Evolutionary conservation across 306 rosid genomes (phyloP).

Genomic region (Lagenaria siceraria): DNA sequence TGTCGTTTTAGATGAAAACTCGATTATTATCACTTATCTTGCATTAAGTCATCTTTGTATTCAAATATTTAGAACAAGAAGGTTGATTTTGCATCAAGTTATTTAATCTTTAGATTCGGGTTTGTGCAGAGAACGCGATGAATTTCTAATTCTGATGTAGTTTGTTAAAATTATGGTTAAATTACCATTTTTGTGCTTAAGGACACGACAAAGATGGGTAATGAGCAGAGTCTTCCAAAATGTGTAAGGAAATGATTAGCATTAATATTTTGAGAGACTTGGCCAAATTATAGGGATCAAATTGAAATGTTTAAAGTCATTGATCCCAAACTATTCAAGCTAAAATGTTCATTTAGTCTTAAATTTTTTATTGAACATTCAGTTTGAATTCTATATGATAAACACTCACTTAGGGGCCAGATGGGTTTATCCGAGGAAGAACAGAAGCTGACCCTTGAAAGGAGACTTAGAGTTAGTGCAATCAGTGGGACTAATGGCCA

Average conservation of each 20-base stretch:
- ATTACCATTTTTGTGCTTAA: not conserved
- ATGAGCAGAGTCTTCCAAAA: not conserved
- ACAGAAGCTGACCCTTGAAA: constrained; percentile 47
- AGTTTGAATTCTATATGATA: not conserved
- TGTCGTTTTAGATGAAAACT: not conserved
- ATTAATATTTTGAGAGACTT: not conserved
- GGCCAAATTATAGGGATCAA: not conserved
- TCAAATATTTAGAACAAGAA: not conserved
- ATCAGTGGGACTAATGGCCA: constrained; percentile 24
- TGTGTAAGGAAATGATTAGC: not conserved
- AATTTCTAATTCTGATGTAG: not conserved
- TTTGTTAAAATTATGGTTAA: not conserved
- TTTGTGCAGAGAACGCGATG: not conserved
- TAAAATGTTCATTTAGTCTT: not conserved
- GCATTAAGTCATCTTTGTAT: not conserved
- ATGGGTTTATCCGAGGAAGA: constrained; percentile 81
- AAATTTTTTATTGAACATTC: not conserved
- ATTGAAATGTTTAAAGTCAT: not conserved
- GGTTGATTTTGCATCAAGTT: not conserved
- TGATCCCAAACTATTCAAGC: not conserved
- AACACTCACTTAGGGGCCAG: constrained; percentile 52
- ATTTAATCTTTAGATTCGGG: not conserved
- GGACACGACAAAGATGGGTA: not conserved
- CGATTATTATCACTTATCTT: not conserved
- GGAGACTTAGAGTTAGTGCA: constrained; percentile 41